Conservation (phyloP, 1,284 basidiomycete genomes). For the Phlebopus sp. region DNA sequence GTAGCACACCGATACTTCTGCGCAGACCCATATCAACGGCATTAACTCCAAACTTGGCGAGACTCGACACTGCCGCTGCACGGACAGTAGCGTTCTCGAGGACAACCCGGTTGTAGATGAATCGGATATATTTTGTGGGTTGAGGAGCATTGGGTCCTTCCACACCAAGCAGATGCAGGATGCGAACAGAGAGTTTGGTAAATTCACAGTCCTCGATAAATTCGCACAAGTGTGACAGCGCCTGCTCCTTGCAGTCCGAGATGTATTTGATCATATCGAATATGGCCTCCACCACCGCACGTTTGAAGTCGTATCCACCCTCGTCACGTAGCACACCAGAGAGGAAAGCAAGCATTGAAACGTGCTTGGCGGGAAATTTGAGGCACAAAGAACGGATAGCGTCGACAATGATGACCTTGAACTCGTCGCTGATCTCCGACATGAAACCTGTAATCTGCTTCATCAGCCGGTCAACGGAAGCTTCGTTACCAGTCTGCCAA, state of each 20-base stretch:
- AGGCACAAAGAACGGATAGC: slow-evolving; percentile 97
- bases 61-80: slow-evolving; percentile 90
- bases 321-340: slow-evolving; percentile 94
- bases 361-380: slow-evolving; percentile 98
- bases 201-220: slow-evolving; percentile 99
- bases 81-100: slow-evolving; percentile 98
- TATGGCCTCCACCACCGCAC: slow-evolving; percentile 98
- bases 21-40: slow-evolving; percentile 76
- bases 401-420: slow-evolving; percentile 99
- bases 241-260: slow-evolving; percentile 91
- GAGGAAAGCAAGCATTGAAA: slow-evolving; percentile 92
- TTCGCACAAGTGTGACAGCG: slow-evolving; percentile 98
- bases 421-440: slow-evolving; percentile 99
- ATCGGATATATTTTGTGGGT: slow-evolving; percentile 98
- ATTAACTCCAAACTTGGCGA: slow-evolving; percentile 97
- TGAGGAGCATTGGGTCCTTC: slow-evolving; percentile 95
- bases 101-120: slow-evolving; percentile 99
- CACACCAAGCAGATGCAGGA: slow-evolving; percentile 91
- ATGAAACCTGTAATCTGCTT: slow-evolving; percentile 99
- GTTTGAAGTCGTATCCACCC: slow-evolving; percentile 99
- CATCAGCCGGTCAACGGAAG: slow-evolving; percentile 97
- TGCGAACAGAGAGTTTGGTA: slow-evolving; percentile 96
- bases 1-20: slow-evolving; percentile 83
- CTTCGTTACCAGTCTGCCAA: slow-evolving; percentile 91
- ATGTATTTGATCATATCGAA: slow-evolving; percentile 99